Base-by-base conservation (phyloP, 768 basidiomycete genomes). In the Hydnomerulius pinastri region DNA sequence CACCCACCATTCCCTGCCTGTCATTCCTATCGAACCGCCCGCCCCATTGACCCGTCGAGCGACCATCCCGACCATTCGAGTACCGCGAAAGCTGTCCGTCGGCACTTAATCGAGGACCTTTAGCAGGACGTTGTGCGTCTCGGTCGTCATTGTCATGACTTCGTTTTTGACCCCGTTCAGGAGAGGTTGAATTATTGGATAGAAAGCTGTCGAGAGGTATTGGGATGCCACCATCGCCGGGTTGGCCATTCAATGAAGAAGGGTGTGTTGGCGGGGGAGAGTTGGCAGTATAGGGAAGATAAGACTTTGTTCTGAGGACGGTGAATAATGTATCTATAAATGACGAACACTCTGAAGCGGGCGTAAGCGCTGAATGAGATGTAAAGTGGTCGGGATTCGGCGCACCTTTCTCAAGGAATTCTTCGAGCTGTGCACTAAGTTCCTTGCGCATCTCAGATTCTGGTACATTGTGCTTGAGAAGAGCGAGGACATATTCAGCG, bases 371-470 rank as follows among this genome's bases (percentile, higher is more conserved):
- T 15, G 48, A 32, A 18, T 13, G 27, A 23, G 36, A 38, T n/a
- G 32, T n/a, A n/a, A n/a, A n/a, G 44, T 11, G 20, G 20, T 6
- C 8, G 17, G 10, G 35, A 7, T 39, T 25, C 17, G 17, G 63
- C 77, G 52, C 51, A 90, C 94, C 88, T 72, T 89, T 87, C 73
- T 96, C 94, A 21, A 98, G 78, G 68, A 98, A 98, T 69, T 97
- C 95, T 46, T 87, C 87, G 46, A 98, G 76, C 64, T 97, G 92
- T 0, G 78, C 61, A 2, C 75, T 66, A 48, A 97, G 73, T 63
- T 92, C 90, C 58, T 83, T 82, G 57, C 88, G 79, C 79, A 98
- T 86, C 56, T 95, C 90, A 20, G 71, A 67, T 64, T 94, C 89
- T 4, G 88, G 78, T 1, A 86, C 87, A 70, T 92, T 91, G 67